Evolutionary conservation across 192 early-diverging fungal species (phyloP), one percentile per base, ranked within the genome.

Genomic region (Entomortierella lignicola): DNA sequence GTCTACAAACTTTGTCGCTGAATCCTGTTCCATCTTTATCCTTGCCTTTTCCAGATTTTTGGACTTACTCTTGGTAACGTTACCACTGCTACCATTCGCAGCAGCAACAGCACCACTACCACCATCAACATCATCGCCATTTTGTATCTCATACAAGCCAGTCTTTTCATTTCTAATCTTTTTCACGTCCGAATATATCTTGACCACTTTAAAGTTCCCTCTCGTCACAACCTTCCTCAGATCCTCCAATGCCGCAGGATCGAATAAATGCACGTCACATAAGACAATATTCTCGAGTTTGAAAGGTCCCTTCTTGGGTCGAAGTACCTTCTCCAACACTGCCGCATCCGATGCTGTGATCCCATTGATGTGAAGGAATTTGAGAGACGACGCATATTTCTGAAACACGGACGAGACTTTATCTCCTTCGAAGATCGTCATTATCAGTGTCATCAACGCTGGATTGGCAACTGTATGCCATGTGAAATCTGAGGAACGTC

Each of bases 231-330:
- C 60, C 50, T 65, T 64, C 44, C 55, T 64, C 18, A 72, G 27
- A 60, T 65, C 62, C 42, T 72, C 71, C 10, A 65, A 11, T 2
- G 63, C 48, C 2, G 44, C 50, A 12, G 31, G 31, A 17, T 63
- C 47, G 32, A 65, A 37, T 32, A 43, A 31, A 52, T 58, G 55
- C 23, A 60, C 34, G 47, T 60, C 63, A 54, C 25, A 37, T 15
- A 72, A 12, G 30, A 27, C 23, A 2, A 74, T 32, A 2, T 31
- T 31, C 21, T 29, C 26, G 13, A 74, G 53, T 32, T 66, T 61
- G 52, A 74, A 61, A 13, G 72, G 72, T 8, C 72, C 63, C 13
- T 61, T 74, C 52, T 66, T 74, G 27, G 52, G 64, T 21, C 72
- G 53, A 13, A 74, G 41, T 27, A 50, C 31, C 43, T 55, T 66